Conservation (phyloP, 1,139 yeast genomes). For the Yamadazyma atlantica region DNA sequence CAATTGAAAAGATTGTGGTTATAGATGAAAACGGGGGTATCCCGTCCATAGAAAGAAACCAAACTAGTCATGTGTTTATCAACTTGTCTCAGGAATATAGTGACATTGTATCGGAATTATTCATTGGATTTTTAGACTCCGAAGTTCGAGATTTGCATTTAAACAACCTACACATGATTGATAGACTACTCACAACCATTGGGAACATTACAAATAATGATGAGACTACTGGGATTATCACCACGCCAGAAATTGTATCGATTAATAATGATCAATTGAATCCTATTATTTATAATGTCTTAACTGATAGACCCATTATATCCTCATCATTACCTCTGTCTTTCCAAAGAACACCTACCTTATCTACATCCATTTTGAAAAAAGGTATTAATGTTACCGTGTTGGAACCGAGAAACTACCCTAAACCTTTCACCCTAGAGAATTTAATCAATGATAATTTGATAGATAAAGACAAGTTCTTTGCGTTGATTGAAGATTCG, state of each 20-base stretch:
- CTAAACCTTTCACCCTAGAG: constrained; percentile 38
- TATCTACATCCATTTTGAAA: constrained; percentile 77
- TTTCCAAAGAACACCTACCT: constrained; percentile 59
- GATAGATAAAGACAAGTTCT: constrained; percentile 57
- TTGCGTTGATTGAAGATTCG: constrained; percentile 70
- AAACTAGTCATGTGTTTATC: constrained; percentile 84
- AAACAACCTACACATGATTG: constrained; percentile 55
- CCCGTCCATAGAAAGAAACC: constrained; percentile 79
- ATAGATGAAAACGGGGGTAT: constrained; percentile 86
- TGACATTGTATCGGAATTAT: constrained; percentile 62
- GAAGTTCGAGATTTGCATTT: constrained; percentile 50
- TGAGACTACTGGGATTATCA: constrained; percentile 45
- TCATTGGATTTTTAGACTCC: constrained; percentile 51
- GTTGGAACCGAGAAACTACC: constrained; percentile 34
- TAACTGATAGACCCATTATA: constrained; percentile 90
- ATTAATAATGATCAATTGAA: constrained; percentile 52
- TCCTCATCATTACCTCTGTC: constrained; percentile 88
- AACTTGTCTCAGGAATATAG: constrained; percentile 81
- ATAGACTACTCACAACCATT: constrained; percentile 34
- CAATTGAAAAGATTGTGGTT: constrained; percentile 78
- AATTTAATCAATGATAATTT: constrained; percentile 47
- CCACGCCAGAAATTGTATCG: constrained; percentile 46
- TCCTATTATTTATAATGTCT: constrained; percentile 83
- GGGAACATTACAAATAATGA: constrained; percentile 33
- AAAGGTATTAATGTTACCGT: constrained; percentile 70